Evolutionary conservation across 768 basidiomycete species (phyloP), one percentile per base, ranked within the genome.

Genomic region (Tulasnella sp.): DNA sequence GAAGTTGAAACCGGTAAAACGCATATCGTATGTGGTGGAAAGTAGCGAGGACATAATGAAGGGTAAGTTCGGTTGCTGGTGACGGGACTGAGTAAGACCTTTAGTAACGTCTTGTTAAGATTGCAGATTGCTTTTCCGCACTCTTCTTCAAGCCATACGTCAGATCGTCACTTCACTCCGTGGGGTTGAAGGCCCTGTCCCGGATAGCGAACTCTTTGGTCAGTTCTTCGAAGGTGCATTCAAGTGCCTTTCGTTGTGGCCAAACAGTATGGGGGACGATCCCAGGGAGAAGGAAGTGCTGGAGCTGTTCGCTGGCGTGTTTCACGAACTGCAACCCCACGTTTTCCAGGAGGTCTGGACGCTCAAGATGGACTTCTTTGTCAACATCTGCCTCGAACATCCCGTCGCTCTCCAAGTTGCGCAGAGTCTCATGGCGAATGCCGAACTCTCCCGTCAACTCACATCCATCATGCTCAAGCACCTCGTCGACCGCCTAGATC

Each of bases 271-370:
- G 71, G 71, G 81, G 8, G 84, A 85, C 72, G 79, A 79, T 29
- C 88, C 89, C 64, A 89, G 91, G 74, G 86, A 87, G 75, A 88
- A 90, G 72, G 96, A 98, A 81, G 90, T 91, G 6, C 88, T 95
- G 80, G 97, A 99, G 76, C 90, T 91, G 87, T 85, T 92, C 71
- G 88, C 88, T 6, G 87, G 89, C 83, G 89, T 92, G 54, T 87
- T 96, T 64, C 83, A 89, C 45, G 93, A 96, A 82, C 88, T 96
- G 80, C 93, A 97, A 80, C 86, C 93, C 9, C 93, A 97, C 80
- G 92, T 96, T 77, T 96, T 97, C 82, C 93, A 97, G 82, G 95
- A 97, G 83, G 93, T 98, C 39, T 97, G 96, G 95, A 94, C 93
- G 42, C 90, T 90, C 81, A 92, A 94, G 82, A 92, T 99, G 84